Conservation (phyloP, 73 alveolate genomes). For the Uronychia binucleata region DNA sequence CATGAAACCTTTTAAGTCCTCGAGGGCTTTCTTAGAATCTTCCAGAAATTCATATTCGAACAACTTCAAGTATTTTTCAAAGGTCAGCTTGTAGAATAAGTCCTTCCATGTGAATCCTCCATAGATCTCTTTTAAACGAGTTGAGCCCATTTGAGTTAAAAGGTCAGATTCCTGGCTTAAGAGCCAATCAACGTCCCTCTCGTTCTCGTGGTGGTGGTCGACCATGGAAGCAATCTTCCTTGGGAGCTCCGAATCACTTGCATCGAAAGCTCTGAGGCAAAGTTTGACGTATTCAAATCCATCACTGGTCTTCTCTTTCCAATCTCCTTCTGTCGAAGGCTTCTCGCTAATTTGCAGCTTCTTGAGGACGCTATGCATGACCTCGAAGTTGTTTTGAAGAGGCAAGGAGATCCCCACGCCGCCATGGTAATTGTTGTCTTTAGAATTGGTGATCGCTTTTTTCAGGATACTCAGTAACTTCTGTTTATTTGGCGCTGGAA, state of each 20-base stretch:
- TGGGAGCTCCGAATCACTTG: neutral
- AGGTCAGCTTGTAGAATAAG: neutral
- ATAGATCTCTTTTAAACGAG: too few relatives aligned
- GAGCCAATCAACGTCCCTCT: constrained; percentile 1
- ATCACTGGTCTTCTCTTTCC: neutral
- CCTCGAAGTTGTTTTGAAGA: constrained; percentile 44
- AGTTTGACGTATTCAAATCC: neutral
- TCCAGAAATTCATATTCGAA: neutral
- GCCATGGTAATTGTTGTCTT: constrained; percentile 89
- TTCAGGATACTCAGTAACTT: constrained; percentile 72
- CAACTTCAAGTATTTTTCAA: neutral
- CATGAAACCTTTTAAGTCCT: neutral
- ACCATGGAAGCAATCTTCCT: neutral
- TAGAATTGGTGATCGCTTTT: constrained; percentile 84
- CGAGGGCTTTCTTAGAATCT: neutral
- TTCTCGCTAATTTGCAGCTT: neutral
- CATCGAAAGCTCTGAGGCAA: neutral
- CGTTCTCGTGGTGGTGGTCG: neutral
- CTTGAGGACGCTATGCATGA: neutral
- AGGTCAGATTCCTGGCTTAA: neutral
- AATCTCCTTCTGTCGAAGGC: neutral
- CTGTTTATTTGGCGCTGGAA: constrained; percentile 69
- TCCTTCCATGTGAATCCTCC: constrained; percentile 3
- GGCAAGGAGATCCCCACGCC: constrained; percentile 72
- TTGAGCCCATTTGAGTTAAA: too few relatives aligned